Evolutionary conservation across 2,329 filamentous ascomycete genomes (phyloP).

Genomic region (Nakataea oryzae): DNA sequence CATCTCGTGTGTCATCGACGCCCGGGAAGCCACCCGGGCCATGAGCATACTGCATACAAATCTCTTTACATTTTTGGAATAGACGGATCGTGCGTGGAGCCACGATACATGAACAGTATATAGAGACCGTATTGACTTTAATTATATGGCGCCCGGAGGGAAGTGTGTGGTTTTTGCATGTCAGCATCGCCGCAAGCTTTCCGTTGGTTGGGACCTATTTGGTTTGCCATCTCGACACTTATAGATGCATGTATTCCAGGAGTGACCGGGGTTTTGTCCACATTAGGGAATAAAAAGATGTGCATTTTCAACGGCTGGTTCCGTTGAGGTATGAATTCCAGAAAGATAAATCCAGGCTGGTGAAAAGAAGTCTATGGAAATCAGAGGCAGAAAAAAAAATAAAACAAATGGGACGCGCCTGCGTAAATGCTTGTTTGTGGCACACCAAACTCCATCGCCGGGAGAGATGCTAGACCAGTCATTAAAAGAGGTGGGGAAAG

Average conservation of each 20-base stretch:
- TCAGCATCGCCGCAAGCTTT: not conserved
- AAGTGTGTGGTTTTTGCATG: too few species aligned
- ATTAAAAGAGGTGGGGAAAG: not conserved
- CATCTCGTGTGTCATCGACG: constrained; percentile 95
- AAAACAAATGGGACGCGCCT: not conserved
- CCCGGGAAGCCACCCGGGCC: constrained; percentile 79
- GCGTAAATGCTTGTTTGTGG: not conserved
- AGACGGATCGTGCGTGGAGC: constrained; percentile 4
- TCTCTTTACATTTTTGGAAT: constrained; percentile 91
- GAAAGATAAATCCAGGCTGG: too few species aligned
- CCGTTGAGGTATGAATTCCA: too few species aligned
- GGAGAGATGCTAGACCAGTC: not conserved
- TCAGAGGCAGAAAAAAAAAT: not conserved
- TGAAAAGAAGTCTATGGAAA: not conserved
- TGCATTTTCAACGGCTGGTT: not conserved
- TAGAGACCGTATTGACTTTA: not conserved
- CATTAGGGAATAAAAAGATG: not conserved
- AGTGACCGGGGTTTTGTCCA: not conserved
- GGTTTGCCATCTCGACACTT: too few species aligned
- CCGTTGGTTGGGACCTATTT: too few species aligned
- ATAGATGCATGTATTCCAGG: not conserved
- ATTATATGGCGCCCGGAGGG: not conserved
- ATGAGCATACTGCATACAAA: constrained; percentile 96
- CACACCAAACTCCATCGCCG: not conserved
- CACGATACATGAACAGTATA: not conserved